Conservation (phyloP, 768 basidiomycete genomes). For the Mrakia hoshinonis region DNA sequence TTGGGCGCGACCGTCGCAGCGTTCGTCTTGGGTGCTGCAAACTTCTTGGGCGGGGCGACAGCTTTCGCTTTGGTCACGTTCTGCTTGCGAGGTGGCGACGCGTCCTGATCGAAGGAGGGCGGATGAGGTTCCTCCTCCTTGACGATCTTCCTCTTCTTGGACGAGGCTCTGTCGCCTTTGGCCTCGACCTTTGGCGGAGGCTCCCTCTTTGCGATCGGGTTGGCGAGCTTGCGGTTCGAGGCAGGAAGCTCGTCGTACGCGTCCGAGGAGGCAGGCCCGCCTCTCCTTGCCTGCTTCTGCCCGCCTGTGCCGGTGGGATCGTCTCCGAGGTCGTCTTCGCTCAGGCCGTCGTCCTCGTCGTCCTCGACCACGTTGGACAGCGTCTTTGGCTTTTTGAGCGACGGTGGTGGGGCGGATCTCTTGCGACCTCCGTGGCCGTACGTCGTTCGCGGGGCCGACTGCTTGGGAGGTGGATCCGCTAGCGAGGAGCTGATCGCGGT, state of each 20-base stretch:
- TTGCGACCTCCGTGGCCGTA: neutral
- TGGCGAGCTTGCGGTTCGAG: neutral
- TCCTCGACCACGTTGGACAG: neutral
- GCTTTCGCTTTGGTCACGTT: no score
- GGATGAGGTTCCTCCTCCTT: no score
- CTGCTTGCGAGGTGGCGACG: no score
- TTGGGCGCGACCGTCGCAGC: no score
- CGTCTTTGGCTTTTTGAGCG: neutral
- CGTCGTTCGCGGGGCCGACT: neutral
- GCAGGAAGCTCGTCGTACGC: neutral
- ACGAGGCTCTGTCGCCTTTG: neutral
- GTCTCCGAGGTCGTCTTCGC: neutral
- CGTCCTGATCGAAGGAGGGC: no score
- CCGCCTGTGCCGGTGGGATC: neutral
- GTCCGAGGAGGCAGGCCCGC: neutral
- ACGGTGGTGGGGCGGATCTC: neutral
- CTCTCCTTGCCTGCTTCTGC: neutral
- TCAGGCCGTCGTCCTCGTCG: no score
- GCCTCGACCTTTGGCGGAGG: neutral
- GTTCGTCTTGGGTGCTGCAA: no score
- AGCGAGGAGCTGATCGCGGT: neutral
- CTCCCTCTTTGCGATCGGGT: conserved; percentile 3
- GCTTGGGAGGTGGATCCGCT: neutral
- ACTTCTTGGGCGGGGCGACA: no score
- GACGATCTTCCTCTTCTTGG: no score